Evolutionary conservation across 192 early-diverging fungal species (phyloP), one percentile per base, ranked within the genome.

Genomic region (Lunasporangiospora selenospora): DNA sequence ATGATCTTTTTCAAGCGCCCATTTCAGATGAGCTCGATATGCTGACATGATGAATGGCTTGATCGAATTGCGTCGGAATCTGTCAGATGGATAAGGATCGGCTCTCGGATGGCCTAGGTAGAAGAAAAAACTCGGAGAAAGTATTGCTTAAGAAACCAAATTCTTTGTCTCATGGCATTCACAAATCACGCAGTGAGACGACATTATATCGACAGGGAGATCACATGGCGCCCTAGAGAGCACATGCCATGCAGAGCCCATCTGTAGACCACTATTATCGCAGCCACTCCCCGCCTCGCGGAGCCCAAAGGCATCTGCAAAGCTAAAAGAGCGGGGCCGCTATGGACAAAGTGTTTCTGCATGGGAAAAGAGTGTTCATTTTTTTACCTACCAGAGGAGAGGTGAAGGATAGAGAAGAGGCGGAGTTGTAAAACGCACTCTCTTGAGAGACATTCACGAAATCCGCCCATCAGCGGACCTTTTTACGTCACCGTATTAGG

Each of bases 201-300:
- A 27, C 46, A 27, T 27, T 51, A 21, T 49, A 50, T 50, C 34
- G 24, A 43, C 34, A 29, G 32, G 50, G 32, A 40, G 6, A 34
- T 12, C 58, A 60, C 46, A 60, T 60, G 58, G 58, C 58, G 58
- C 58, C 58, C 58, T 49, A 38, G 58, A 49, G 46, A 49, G 58
- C 58, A 49, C 58, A 60, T 62, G 59, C 48, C 59, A 52, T 62
- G 59, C 4, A 62, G 40, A 52, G 15, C 59, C 49, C n/a, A 13
- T 52, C 15, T 30, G 40, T 43, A 33, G 59, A 62, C 59, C 59
- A 52, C 59, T 49, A 62, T 33, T 51, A 40, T 62, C 59, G 49
- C 33, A 52, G 39, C 49, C 58, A 62, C 59, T 52, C 29, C 37
- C 36, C 58, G 18, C 46, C 42, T 34, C 34, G 46, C 45, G 40